Percentiles rank a stretch among this genome's conserved stretches.
phyloP scores from a whole-genome alignment of 305 asterid genomes.

The Nicotiana rustica region DNA sequence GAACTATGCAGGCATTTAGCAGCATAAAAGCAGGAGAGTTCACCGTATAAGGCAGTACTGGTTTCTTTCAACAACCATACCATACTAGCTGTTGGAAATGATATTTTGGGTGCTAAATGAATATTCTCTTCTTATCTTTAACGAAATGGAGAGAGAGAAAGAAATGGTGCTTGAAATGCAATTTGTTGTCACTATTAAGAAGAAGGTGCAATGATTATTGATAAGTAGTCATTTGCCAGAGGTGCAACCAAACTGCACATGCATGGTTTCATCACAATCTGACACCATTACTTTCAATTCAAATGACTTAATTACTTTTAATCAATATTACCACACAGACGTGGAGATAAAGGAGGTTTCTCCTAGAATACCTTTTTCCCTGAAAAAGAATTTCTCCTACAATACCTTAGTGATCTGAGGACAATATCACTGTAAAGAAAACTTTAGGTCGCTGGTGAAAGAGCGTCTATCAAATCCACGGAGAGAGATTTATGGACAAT shows the following conservation, averaged over 20 bases:
- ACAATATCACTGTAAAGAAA: neutral
- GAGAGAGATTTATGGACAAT: neutral
- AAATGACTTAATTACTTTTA: slow-evolving; percentile 36
- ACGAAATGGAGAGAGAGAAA: slow-evolving; percentile 31
- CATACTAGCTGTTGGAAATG: slow-evolving; percentile 45
- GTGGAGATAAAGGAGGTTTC: slow-evolving; percentile 9
- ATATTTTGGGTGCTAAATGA: slow-evolving; percentile 50
- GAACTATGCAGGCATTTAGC: slow-evolving; percentile 42
- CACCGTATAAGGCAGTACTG: slow-evolving; percentile 34
- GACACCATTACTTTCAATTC: slow-evolving; percentile 52
- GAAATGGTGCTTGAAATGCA: slow-evolving; percentile 58
- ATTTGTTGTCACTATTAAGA: slow-evolving; percentile 50
- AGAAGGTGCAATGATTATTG: slow-evolving; percentile 46
- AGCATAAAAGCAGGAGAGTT: neutral
- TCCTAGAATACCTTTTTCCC: neutral
- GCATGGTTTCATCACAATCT: slow-evolving; percentile 67
- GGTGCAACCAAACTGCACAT: slow-evolving; percentile 76
- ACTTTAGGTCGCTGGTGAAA: neutral
- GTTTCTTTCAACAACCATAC: slow-evolving; percentile 41
- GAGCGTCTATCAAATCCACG: neutral
- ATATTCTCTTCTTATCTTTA: slow-evolving; percentile 51
- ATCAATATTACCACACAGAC: slow-evolving; percentile 6
- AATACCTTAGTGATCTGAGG: neutral
- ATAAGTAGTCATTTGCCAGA: slow-evolving; percentile 47
- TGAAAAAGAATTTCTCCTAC: neutral